Evolutionary conservation across 768 basidiomycete genomes (phyloP).

Genomic region (Fibroporia radiculosa): DNA sequence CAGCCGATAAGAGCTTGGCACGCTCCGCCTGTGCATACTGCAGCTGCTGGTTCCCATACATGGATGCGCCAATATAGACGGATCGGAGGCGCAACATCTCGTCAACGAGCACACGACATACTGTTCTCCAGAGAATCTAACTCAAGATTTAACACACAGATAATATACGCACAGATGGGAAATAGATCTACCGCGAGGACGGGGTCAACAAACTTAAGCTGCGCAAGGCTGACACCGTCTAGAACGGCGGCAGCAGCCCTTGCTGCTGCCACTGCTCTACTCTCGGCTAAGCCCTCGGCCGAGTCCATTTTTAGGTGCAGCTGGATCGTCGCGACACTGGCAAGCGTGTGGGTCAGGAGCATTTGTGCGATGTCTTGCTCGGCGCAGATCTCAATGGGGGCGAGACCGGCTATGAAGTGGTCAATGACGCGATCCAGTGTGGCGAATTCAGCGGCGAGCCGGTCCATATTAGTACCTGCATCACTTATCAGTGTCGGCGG

Average conservation of each 20-base stretch:
- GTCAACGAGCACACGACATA: constrained; percentile 14
- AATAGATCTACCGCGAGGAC: constrained; percentile 22
- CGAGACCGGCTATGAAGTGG: constrained; percentile 9
- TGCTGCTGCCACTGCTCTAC: constrained; percentile 15
- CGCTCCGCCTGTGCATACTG: constrained; percentile 8
- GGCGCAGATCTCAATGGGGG: constrained; percentile 6
- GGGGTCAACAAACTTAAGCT: constrained; percentile 15
- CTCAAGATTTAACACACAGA: not conserved
- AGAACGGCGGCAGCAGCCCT: constrained; percentile 12
- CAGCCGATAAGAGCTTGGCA: constrained; percentile 4
- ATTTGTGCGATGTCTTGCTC: constrained; percentile 10
- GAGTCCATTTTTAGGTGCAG: constrained; percentile 15
- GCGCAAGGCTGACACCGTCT: constrained; percentile 8
- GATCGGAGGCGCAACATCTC: constrained; percentile 12
- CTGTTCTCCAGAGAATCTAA: constrained; percentile 16
- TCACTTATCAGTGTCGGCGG: constrained; percentile 3
- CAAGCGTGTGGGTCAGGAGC: constrained; percentile 14
- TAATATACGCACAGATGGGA: not conserved
- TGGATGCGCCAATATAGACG: not conserved
- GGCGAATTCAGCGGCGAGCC: constrained; percentile 11
- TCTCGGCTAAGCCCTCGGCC: constrained; percentile 11
- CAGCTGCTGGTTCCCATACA: not conserved
- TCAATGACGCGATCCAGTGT: constrained; percentile 15
- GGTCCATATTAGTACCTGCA: constrained; percentile 3
- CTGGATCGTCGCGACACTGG: constrained; percentile 19